phyloP scores from a whole-genome alignment of 2,329 filamentous ascomycete genomes.

The Emergomyces pasteurianus region DNA sequence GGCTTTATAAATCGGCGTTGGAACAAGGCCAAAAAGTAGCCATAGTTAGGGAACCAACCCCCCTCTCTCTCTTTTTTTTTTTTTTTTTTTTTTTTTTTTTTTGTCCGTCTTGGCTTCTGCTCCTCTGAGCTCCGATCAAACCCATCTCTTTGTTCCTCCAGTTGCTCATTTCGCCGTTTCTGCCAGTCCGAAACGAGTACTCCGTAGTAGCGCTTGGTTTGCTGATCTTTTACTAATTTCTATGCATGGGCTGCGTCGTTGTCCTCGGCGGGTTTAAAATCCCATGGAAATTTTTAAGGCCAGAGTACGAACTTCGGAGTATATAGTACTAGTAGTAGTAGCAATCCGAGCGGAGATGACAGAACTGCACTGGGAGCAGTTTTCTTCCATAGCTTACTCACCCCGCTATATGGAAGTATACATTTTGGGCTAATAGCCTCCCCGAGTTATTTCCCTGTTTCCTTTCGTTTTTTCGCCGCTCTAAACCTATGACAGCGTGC shows the following conservation, averaged over 20 bases:
- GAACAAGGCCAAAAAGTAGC: neutral
- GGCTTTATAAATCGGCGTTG: neutral
- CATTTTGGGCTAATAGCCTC: neutral
- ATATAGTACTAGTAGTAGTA: too few relatives aligned
- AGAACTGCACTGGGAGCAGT: neutral
- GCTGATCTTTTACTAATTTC: neutral
- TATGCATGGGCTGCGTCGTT: neutral
- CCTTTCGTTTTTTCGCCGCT: neutral
- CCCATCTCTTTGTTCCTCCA: neutral
- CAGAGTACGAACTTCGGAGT: too few relatives aligned
- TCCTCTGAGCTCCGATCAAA: neutral
- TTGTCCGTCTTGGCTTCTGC: neutral
- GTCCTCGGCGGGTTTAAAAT: neutral
- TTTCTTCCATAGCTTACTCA: neutral
- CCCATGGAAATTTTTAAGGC: neutral
- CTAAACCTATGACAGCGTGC: neutral
- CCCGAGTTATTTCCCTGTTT: neutral
- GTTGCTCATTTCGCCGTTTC: neutral
- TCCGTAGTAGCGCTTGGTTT: neutral
- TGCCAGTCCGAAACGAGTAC: neutral
- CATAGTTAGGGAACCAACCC: too few relatives aligned
- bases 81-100: neutral
- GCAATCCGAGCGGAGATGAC: neutral
- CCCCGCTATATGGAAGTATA: too few relatives aligned
- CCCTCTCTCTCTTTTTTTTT: neutral